Evolutionary conservation across 2,329 filamentous ascomycete genomes (phyloP), one percentile per base, ranked within the genome.

Genomic region (Sporothrix mexicana): DNA sequence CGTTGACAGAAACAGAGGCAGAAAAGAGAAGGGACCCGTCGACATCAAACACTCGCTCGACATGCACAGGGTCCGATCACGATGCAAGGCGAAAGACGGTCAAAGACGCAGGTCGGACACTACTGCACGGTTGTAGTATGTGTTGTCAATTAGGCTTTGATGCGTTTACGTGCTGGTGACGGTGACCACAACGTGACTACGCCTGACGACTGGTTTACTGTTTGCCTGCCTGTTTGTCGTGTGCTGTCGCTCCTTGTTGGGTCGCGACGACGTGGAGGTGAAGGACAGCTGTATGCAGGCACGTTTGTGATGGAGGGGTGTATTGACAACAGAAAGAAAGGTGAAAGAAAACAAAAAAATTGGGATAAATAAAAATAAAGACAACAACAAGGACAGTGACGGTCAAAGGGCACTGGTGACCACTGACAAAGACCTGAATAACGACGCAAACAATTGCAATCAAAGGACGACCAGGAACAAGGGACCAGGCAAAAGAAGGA

Each of bases 101-200:
- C 59, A 62, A 36, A 36, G 17, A 61, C 41, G 3, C 15, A 43
- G 57, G 30, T 17, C 36, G 8, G 30, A 5, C 30, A 36, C 30
- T 36, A 36, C 30, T 36, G 30, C 30, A 36, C n/a, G 30, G 23
- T 17, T 3, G 30, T 59, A 23, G 30, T 59, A 45, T 64, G 36
- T 9, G 59, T 64, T 64, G 59, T 64, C 59, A 13, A 64, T 13
- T 64, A 41, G 41, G 61, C 41, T 12, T 47, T 15, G 61, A 25
- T 64, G 61, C n/a, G 47, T 49, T 36, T 36, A 36, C 30, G 30
- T 36, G 17, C 20, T 17, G 25, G 4, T 6, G 25, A 17, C 8
- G 13, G 23, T 17, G 55, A n/a, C 55, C 9, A 36, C 30, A 36
- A 36, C 30, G 25, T 36, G 20, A n/a, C n/a, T n/a, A n/a, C n/a